Conservation (phyloP, 768 basidiomycete genomes). For the Suillus brevipes region DNA sequence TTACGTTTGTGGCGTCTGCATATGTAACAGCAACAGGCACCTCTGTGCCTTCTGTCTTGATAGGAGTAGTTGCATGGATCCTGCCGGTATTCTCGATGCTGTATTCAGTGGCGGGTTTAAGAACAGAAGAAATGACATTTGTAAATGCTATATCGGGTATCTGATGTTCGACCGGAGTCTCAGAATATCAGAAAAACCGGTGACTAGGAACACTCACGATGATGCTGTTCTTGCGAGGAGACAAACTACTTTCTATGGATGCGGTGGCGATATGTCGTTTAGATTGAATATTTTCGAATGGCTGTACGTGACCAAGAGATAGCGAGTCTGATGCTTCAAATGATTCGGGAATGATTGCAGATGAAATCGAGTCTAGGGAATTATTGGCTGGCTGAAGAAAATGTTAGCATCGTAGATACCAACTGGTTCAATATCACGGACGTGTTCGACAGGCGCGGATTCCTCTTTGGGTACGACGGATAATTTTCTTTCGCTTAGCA, state of each 20-base stretch:
- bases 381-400: not conserved
- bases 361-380: not conserved
- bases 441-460: not conserved
- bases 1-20: constrained; percentile 42
- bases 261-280: not conserved
- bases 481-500: not conserved
- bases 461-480: not conserved
- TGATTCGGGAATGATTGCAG: constrained; percentile 1
- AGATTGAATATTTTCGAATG: not conserved
- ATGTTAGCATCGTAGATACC: not conserved
- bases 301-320: not conserved
- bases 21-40: constrained; percentile 31
- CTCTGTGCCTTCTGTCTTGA: not conserved
- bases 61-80: not conserved
- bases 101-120: not conserved
- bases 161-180: not conserved
- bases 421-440: not conserved
- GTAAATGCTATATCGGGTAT: not conserved
- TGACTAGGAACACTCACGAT: not conserved
- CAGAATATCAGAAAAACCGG: not conserved
- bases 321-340: not conserved
- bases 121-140: not conserved
- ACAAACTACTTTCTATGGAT: not conserved
- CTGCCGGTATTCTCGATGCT: not conserved
- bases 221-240: not conserved